Base-by-base conservation (phyloP, 352 stramenopile genomes). In the Pythium sp. region DNA sequence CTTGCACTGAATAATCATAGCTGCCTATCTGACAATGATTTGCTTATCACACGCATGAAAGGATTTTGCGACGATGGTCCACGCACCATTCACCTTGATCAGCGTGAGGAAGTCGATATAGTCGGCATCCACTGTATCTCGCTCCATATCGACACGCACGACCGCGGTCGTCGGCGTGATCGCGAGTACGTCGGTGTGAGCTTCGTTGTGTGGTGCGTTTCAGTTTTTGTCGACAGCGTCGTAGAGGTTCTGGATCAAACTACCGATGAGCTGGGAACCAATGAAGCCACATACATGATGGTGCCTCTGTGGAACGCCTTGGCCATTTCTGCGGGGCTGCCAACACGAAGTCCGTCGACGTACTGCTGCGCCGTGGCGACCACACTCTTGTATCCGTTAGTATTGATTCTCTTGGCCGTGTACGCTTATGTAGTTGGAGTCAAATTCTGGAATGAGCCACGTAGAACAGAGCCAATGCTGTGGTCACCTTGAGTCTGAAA, bases 121-220 rank as follows among this genome's bases (percentile, higher is more conserved):
- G 46, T 53, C 46, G 15, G 6, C 20, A 30, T 32, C 58, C 3
- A 20, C 58, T 30, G 38, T 32, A 32, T 63, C 58, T 7, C 24
- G 32, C 38, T 65, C 60, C 38, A 65, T 65, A n/a, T 65, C 47
- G 60, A 65, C 47, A 24, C 60, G 60, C 26, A 65, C 60, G 7
- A 56, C 60, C 28, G 60, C 60, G 8, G 60, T 65, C 38, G 60
- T 58, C 34, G 60, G 60, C 18, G 60, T 47, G 28, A 57, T 65
- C 2, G 41, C 60, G 8, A 65, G 60, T 2, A 57, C 60, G 47
- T 65, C 60, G 18, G 58, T 12, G 18, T 24, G 60, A 28, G 60
- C 58, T 43, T 41, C 15, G 30, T 28, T 56, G 18, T 46, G 14
- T 24, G 43, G 41, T 9, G 60, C 60, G 46, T 43, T 56, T 12